phyloP scores from a whole-genome alignment of 768 basidiomycete species.

The Macrolepiota dolichaula region DNA sequence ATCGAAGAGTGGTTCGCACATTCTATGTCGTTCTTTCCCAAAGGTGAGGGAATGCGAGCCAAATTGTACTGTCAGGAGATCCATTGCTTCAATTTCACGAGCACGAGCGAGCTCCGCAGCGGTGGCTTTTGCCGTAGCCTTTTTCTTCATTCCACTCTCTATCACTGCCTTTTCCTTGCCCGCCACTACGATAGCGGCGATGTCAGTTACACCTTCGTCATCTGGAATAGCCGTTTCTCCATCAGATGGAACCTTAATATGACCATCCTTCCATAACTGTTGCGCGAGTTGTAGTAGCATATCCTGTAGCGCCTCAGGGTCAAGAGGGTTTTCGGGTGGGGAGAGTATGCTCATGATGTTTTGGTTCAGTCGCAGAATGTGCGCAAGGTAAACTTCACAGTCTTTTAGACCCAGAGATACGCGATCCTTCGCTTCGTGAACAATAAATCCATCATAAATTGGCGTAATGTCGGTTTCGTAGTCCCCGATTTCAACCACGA shows the following conservation, averaged over 20 bases:
- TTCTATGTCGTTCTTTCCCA: constrained; percentile 85
- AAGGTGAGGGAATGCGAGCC: constrained; percentile 67
- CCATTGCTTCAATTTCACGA: constrained; percentile 78
- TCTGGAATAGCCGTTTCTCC: constrained; percentile 66
- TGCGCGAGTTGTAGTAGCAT: constrained; percentile 63
- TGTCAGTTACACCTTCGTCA: constrained; percentile 86
- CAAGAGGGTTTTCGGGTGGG: constrained; percentile 45
- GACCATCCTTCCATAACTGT: constrained; percentile 59
- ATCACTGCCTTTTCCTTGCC: constrained; percentile 91
- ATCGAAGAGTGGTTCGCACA: constrained; percentile 89
- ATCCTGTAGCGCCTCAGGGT: constrained; percentile 42
- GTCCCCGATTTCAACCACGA: constrained; percentile 80
- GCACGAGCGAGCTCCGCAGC: constrained; percentile 81
- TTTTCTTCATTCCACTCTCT: constrained; percentile 80
- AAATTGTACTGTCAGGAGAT: constrained; percentile 77
- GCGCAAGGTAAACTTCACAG: constrained; percentile 74
- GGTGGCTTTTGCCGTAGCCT: constrained; percentile 63
- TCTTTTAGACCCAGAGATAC: constrained; percentile 65
- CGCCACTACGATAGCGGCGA: constrained; percentile 85
- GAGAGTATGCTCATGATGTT: constrained; percentile 57
- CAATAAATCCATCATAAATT: constrained; percentile 68
- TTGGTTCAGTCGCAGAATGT: constrained; percentile 67
- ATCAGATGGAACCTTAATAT: constrained; percentile 70
- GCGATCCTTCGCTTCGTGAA: constrained; percentile 50
- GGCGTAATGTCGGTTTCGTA: constrained; percentile 76